Evolutionary conservation across 495 filamentous ascomycete species (phyloP).

Genomic region (Lineolata rhizophorae): DNA sequence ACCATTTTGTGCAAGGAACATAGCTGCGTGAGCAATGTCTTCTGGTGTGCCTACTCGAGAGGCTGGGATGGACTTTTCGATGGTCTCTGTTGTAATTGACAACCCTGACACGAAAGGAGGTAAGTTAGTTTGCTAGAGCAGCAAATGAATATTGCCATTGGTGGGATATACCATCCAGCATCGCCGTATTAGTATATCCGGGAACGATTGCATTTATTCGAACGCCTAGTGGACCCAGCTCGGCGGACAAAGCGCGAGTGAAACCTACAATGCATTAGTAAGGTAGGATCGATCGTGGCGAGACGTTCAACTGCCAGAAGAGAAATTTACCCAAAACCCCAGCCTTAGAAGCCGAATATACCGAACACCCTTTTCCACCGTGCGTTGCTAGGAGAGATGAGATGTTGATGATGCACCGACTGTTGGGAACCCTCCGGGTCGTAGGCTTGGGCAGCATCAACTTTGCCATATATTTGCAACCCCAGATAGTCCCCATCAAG

Average conservation of each 20-base stretch:
- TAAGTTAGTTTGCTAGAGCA: not conserved
- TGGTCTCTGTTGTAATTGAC: conserved; percentile 2
- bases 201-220: conserved; percentile 67
- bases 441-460: conserved; percentile 23
- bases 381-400: conserved; percentile 47
- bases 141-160: not conserved
- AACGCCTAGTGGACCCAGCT: conserved; percentile 33
- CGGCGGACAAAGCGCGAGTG: conserved; percentile 45
- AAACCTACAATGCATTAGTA: conserved; percentile 22
- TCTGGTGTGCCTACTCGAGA: conserved; percentile 40
- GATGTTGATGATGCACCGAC: conserved; percentile 48
- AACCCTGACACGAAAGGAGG: no score
- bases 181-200: conserved; percentile 59
- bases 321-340: conserved; percentile 38
- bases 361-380: conserved; percentile 38
- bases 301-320: no score
- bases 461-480: conserved; percentile 32
- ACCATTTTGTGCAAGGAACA: conserved; percentile 53
- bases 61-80: conserved; percentile 33
- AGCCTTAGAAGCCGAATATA: conserved; percentile 65
- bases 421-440: conserved; percentile 4
- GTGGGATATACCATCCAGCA: conserved; percentile 39
- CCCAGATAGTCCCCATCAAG: conserved; percentile 45
- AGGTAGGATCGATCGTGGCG: not conserved
- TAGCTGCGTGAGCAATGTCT: conserved; percentile 63